Base-by-base conservation (phyloP, 768 basidiomycete genomes). In the Lenzites betulinus region DNA sequence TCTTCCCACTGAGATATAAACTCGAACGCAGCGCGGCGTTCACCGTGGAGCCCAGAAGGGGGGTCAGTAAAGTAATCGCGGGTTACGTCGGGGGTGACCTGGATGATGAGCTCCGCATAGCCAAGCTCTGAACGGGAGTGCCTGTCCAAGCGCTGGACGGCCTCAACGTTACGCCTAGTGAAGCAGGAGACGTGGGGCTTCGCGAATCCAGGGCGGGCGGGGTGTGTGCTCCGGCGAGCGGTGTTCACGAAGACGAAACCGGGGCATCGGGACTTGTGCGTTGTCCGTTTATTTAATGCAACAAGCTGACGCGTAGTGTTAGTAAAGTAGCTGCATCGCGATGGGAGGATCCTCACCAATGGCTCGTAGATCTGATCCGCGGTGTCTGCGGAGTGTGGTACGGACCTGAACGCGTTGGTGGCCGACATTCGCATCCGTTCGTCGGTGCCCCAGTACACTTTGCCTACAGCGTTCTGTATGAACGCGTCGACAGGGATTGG, bases 21-120 rank as follows among this genome's bases (percentile, higher is more conserved):
- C 22, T 54, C 20, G 35, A 44, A 18, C 2, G 15, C 15, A 7
- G 16, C 23, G 23, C 42, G n/a, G 22, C 39, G 51, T 18, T 23
- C 22, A 16, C 7, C n/a, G 7, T 23, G 26, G 28, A 51, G n/a
- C 6, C 39, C 51, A 7, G 22, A 18, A 18, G 55, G 54, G 8
- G 60, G 59, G 41, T 64, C 59, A 1, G 3, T 9, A 46, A 60
- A 64, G 47, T 50, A 51, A 51, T 64, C 63, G 41, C 22, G 47
- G 7, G 47, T 26, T 16, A 43, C 23, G 28, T 47, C 44, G 20
- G 42, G 20, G 13, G 48, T 44, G 38, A 64, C 51, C 5, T 61
- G 59, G 3, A 64, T 46, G 47, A 64, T 61, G 30, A 60, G 30
- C 28, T 64, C 63, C 25, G 56, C 41, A 16, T 58, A 54, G 11